Base-by-base conservation (phyloP, 179 eudicot species). In the Silene coronaria region DNA sequence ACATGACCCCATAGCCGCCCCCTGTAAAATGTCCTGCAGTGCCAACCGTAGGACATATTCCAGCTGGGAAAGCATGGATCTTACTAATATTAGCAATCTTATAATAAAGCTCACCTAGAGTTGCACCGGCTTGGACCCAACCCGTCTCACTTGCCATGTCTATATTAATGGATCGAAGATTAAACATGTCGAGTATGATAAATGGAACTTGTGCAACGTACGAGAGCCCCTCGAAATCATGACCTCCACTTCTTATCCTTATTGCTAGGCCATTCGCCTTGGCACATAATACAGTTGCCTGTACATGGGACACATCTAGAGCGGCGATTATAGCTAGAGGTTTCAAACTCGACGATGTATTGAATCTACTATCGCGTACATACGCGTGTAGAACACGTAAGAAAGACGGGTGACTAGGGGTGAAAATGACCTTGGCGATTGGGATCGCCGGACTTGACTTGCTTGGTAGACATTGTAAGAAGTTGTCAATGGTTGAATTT, bases 241-340 rank as follows among this genome's bases (percentile, higher is more conserved):
- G n/a, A n/a, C n/a, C n/a, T 0, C 81, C 81, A 66, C 81, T 78
- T 26, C 81, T 7, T 17, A 78, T 73, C 28, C 42, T 78, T 19
- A 77, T 62, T 45, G 26, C 53, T 8, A 77, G 19, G 5, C 70
- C 65, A 32, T 27, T 48, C 28, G 10, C 64, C 36, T 77, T 77
- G 14, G 80, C 64, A 70, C 80, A 77, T 11, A 77, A 14, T 3
- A 77, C 61, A 61, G 72, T 32, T 45, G 71, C 42, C 22, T 70
- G 64, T 23, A 77, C 76, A 63, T 77, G 80, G 72, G 80, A 45
- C 53, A 45, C 64, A n/a, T 63, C 73, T 27, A 23, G 27, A 38
- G 84, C 84, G 0, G 84, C 28, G n/a, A 82, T 63, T 21, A 82
- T 82, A 16, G 77, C 81, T 34, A 75, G 65, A 24, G 84, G 84